phyloP scores from a whole-genome alignment of 2,329 filamentous ascomycete species.

The Pseudocercospora fijiensis region DNA sequence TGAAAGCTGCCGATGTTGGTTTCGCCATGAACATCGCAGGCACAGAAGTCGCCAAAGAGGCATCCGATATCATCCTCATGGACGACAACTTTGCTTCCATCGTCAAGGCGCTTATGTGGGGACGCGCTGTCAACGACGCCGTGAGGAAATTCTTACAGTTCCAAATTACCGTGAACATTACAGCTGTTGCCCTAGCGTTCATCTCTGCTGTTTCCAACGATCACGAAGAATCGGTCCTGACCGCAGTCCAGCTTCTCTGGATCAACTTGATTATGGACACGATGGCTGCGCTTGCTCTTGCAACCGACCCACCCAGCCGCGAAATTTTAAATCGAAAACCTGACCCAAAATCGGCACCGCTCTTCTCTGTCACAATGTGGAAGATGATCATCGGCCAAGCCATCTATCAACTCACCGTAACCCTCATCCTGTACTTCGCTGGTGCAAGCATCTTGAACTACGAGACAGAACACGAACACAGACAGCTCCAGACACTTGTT shows the following conservation, averaged over 20 bases:
- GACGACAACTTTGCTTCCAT: constrained; percentile 65
- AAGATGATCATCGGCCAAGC: constrained; percentile 98
- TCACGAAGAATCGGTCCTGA: constrained; percentile 72
- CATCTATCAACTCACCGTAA: constrained; percentile 77
- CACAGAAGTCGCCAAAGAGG: constrained; percentile 64
- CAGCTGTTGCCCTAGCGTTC: constrained; percentile 82
- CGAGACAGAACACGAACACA: constrained; percentile 41
- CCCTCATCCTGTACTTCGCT: constrained; percentile 81
- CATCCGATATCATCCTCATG: constrained; percentile 62
- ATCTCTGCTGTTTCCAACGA: constrained; percentile 75
- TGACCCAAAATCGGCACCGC: constrained; percentile 67
- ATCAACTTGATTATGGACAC: constrained; percentile 98
- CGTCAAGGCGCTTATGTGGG: constrained; percentile 62
- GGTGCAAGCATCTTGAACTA: constrained; percentile 62
- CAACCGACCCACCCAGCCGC: constrained; percentile 83
- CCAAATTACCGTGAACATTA: constrained; percentile 86
- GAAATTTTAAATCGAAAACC: constrained; percentile 79
- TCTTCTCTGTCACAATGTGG: constrained; percentile 94
- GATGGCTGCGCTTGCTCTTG: constrained; percentile 82
- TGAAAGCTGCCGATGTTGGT: constrained; percentile 66
- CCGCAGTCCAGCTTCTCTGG: constrained; percentile 89
- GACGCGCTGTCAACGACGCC: constrained; percentile 57
- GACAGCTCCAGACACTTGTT: constrained; percentile 73
- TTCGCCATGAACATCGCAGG: constrained; percentile 68
- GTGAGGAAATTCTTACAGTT: constrained; percentile 62